A percentile compares a stretch with the other conserved stretches of the same genome.
phyloP scores from a whole-genome alignment of 2,329 filamentous ascomycete species.

The Xenoacremonium recifei region DNA sequence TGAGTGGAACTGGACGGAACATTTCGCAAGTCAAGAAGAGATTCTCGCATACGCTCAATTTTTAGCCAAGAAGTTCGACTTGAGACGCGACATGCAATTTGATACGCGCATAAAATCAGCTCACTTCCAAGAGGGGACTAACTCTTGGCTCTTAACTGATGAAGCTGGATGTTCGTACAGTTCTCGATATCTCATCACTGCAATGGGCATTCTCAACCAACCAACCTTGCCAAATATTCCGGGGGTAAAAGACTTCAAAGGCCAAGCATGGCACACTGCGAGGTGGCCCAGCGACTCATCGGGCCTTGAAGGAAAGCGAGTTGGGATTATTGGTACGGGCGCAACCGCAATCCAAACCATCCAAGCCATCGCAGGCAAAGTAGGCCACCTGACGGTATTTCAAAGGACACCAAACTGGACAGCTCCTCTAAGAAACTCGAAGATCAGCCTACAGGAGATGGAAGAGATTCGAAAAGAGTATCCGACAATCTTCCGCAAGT shows the following conservation, averaged over 20 bases:
- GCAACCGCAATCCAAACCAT: constrained; percentile 15
- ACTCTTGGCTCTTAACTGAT: constrained; percentile 30
- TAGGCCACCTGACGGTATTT: constrained; percentile 11
- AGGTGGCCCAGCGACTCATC: constrained; percentile 9
- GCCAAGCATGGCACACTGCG: constrained; percentile 11
- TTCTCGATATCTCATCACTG: constrained; percentile 25
- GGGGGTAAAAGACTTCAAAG: constrained; percentile 19
- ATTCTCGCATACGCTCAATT: constrained; percentile 9
- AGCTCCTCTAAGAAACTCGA: constrained; percentile 7
- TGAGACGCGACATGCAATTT: constrained; percentile 38
- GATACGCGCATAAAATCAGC: constrained; percentile 35
- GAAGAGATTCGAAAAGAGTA: constrained; percentile 16
- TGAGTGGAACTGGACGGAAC: constrained; percentile 40
- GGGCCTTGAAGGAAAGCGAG: constrained; percentile 7
- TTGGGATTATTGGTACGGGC: constrained; percentile 11
- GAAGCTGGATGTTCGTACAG: constrained; percentile 19
- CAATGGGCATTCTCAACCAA: constrained; percentile 29
- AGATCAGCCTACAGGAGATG: constrained; percentile 18
- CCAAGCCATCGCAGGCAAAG: constrained; percentile 9
- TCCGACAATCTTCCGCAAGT: constrained; percentile 19
- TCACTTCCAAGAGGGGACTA: constrained; percentile 27
- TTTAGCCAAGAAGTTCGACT: constrained; percentile 11
- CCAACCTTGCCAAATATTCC: constrained; percentile 33
- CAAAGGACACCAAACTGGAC: constrained; percentile 14
- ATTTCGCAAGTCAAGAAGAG: constrained; percentile 28